These are phyloP conservation scores for Brettanomyces custersianus DNA, from an alignment of 805 yeast genomes.

Conservation along the genomic window DNA sequence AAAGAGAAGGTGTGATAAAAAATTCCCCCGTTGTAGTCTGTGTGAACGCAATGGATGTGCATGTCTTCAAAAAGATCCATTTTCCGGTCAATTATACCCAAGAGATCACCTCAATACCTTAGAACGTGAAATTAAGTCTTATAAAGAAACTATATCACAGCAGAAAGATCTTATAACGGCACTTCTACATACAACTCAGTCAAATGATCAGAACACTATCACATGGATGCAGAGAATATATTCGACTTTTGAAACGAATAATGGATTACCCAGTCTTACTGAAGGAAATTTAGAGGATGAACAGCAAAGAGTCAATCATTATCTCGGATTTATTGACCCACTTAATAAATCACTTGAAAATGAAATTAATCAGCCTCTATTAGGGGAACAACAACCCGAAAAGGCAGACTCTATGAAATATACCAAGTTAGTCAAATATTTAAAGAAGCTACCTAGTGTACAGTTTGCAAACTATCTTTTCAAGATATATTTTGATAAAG, in stretches of 20 bases:
- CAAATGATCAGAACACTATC: background rate
- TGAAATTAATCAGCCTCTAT: conserved; percentile 1
- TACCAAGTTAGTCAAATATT: background rate
- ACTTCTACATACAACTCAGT: background rate
- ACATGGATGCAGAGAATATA: background rate
- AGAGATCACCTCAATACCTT: background rate
- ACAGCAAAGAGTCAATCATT: background rate
- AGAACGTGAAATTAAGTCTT: background rate
- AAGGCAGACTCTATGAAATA: too few relatives aligned
- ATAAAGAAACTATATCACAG: background rate
- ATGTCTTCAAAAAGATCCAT: background rate
- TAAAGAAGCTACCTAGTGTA: background rate
- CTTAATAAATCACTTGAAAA: background rate
- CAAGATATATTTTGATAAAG: conserved; percentile 1
- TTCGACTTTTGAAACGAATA: background rate
- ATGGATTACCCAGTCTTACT: too few relatives aligned
- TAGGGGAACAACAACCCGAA: background rate
- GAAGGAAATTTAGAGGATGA: too few relatives aligned
- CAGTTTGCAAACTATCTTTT: conserved; percentile 1
- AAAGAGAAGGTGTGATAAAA: background rate
- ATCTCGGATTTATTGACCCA: background rate
- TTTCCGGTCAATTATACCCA: background rate
- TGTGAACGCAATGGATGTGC: background rate
- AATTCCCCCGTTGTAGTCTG: background rate
- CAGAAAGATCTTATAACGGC: background rate